Conservation (phyloP, 306 rosid species). For the Prunus davidiana region DNA sequence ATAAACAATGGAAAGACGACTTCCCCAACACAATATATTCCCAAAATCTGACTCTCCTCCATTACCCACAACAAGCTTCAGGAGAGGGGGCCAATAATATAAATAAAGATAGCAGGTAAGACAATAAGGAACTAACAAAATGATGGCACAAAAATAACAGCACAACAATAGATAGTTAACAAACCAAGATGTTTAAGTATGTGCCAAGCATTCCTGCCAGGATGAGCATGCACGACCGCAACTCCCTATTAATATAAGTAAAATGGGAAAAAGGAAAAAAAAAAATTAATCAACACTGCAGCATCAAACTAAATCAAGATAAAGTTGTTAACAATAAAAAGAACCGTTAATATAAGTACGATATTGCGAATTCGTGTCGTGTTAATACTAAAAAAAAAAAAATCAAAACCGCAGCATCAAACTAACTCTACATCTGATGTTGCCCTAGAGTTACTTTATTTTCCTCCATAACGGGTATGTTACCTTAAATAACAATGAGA, state of each 20-base stretch:
- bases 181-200: slow-evolving; percentile 78
- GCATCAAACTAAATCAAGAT: background rate
- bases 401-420: background rate
- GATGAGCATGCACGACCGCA: slow-evolving; percentile 60
- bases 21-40: background rate
- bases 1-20: too few species aligned
- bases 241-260: slow-evolving; percentile 49
- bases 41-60: background rate
- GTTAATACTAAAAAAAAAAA: background rate
- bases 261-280: background rate
- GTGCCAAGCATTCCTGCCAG: slow-evolving; percentile 92
- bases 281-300: too few species aligned
- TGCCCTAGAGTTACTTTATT: background rate
- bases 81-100: background rate
- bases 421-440: background rate
- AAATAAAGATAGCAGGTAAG: background rate
- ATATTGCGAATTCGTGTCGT: too few species aligned
- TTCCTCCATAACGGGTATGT: background rate
- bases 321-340: background rate
- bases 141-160: slow-evolving; percentile 8
- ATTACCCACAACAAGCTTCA: background rate
- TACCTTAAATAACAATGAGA: background rate
- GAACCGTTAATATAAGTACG: too few species aligned
- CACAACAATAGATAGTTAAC: slow-evolving; percentile 30
- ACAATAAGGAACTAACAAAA: background rate